phyloP scores from a whole-genome alignment of 495 filamentous ascomycete species.

The Sordaria brevicollis region DNA sequence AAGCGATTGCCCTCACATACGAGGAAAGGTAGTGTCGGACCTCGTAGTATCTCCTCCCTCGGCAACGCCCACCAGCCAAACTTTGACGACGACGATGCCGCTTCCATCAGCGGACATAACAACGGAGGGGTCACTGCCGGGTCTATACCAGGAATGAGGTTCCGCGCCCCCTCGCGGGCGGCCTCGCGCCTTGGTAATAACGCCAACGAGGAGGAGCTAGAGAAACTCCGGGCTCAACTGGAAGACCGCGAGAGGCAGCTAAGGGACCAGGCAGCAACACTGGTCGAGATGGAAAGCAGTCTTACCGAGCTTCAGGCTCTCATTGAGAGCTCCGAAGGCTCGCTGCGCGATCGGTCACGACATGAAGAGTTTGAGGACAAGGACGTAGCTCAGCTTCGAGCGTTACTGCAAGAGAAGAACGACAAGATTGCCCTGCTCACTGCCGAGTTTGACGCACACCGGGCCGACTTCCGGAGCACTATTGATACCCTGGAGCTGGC shows the following conservation, averaged over 20 bases:
- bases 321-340: slow-evolving; percentile 42
- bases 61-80: slow-evolving; percentile 29
- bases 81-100: slow-evolving; percentile 47
- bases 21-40: slow-evolving; percentile 40
- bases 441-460: slow-evolving; percentile 87
- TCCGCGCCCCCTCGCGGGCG: slow-evolving; percentile 20
- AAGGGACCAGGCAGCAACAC: slow-evolving; percentile 68
- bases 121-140: not conserved
- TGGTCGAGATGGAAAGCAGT: slow-evolving; percentile 78
- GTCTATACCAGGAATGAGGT: not conserved
- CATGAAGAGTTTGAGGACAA: slow-evolving; percentile 59
- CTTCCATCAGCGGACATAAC: slow-evolving; percentile 14
- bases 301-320: slow-evolving; percentile 64
- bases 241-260: slow-evolving; percentile 79
- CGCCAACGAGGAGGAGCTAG: slow-evolving; percentile 53
- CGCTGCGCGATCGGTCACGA: slow-evolving; percentile 22
- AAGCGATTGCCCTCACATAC: slow-evolving; percentile 35
- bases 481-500: slow-evolving; percentile 95
- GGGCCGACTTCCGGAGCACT: slow-evolving; percentile 92
- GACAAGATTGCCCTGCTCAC: slow-evolving; percentile 90
- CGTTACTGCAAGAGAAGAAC: slow-evolving; percentile 84
- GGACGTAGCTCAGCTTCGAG: slow-evolving; percentile 67
- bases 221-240: slow-evolving; percentile 55
- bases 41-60: slow-evolving; percentile 43
- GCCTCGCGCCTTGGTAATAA: slow-evolving; percentile 8